A percentile compares a stretch with the other conserved stretches of the same genome.
These are phyloP conservation scores for Solanum hybrid DNA, from an alignment of 305 asterid species.

Conservation along the genomic window DNA sequence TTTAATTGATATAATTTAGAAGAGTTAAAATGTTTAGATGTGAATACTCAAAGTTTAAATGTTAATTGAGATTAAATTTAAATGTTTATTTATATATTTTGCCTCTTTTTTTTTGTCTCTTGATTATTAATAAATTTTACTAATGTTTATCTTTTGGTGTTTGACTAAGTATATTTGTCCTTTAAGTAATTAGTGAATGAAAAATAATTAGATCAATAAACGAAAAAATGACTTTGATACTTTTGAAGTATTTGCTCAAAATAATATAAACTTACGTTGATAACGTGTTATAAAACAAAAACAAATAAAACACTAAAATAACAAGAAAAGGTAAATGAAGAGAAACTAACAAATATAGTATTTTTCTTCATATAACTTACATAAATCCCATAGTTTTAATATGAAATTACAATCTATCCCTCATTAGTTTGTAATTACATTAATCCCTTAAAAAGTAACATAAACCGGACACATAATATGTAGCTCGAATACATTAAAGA, in stretches of 20 bases:
- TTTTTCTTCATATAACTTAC: too few relatives aligned
- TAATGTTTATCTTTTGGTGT: not conserved
- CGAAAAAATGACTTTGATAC: not conserved
- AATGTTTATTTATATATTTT: not conserved
- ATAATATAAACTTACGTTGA: accelerated
- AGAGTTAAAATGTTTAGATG: accelerated
- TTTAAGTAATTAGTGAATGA: not conserved
- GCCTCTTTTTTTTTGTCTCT: not conserved
- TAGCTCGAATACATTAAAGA: too few relatives aligned
- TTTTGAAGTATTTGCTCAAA: not conserved
- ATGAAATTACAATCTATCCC: too few relatives aligned
- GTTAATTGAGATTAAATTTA: too few relatives aligned
- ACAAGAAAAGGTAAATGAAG: not conserved
- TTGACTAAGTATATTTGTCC: not conserved
- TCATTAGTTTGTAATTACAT: too few relatives aligned
- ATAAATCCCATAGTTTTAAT: too few relatives aligned
- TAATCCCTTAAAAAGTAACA: too few relatives aligned
- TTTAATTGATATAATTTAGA: not conserved
- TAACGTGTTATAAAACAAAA: too few relatives aligned
- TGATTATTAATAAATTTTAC: not conserved
- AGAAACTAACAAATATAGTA: not conserved
- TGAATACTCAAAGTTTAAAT: not conserved
- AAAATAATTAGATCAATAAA: too few relatives aligned
- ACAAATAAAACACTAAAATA: not conserved
- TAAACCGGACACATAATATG: too few relatives aligned